Percentiles rank a stretch among this genome's conserved stretches.
Evolutionary conservation across 1,284 basidiomycete genomes (phyloP).

Genomic region (Phenoliferia sp.): DNA sequence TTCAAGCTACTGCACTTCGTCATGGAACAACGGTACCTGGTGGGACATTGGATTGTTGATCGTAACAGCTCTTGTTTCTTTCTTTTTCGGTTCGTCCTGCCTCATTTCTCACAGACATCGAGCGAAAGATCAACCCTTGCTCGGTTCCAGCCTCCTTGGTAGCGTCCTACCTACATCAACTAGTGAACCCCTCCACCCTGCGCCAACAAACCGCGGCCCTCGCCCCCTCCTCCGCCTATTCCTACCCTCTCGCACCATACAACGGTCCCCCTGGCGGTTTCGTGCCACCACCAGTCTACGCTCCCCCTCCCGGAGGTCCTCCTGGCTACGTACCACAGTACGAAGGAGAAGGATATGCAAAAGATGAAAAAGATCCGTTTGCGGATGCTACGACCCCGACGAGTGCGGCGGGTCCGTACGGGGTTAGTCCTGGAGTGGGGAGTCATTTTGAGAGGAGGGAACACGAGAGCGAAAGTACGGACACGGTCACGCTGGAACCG

Average conservation of each 20-base stretch:
- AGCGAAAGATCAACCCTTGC: no score
- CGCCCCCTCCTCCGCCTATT: slow-evolving; percentile 16
- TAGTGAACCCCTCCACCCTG: slow-evolving; percentile 21
- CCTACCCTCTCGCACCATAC: slow-evolving; percentile 23
- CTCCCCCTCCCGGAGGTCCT: slow-evolving; percentile 9
- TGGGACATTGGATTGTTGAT: slow-evolving; percentile 27
- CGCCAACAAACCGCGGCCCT: slow-evolving; percentile 13
- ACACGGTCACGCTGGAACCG: slow-evolving; percentile 27
- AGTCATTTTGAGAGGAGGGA: slow-evolving; percentile 9
- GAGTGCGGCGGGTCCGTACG: background rate
- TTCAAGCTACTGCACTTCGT: slow-evolving; percentile 6
- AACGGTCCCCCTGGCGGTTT: background rate
- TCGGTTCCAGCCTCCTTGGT: slow-evolving; percentile 20
- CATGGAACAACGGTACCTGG: slow-evolving; percentile 18
- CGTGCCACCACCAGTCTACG: background rate
- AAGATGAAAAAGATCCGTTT: slow-evolving; percentile 18
- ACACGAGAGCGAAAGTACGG: slow-evolving; percentile 11
- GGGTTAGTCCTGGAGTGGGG: slow-evolving; percentile 4
- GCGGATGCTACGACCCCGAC: background rate
- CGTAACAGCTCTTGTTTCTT: slow-evolving; percentile 17
- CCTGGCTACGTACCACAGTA: background rate
- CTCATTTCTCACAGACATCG: no score
- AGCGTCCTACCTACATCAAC: slow-evolving; percentile 23
- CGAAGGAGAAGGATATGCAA: slow-evolving; percentile 16
- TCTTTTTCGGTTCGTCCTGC: slow-evolving; percentile 17